These are phyloP conservation scores for Crithidia brevicula DNA, from an alignment of 208 protist genomes.

Conservation along the genomic window DNA sequence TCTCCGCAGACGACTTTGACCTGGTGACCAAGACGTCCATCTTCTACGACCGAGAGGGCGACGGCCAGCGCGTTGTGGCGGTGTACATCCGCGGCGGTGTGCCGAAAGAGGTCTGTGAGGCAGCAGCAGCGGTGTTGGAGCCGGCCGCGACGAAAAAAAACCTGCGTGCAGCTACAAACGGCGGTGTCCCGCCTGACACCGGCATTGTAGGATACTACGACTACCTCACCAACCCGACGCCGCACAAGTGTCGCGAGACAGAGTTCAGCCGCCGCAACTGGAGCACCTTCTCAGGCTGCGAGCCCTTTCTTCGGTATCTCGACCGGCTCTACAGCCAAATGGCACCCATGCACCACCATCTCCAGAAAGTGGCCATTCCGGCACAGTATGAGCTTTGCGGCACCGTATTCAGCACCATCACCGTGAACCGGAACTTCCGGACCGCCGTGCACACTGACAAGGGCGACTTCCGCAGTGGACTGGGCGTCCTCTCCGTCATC, in stretches of 20 bases:
- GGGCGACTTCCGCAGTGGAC: slow-evolving; percentile 86
- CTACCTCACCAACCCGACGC: slow-evolving; percentile 84
- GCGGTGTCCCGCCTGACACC: slow-evolving; percentile 81
- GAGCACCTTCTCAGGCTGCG: slow-evolving; percentile 46
- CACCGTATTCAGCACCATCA: slow-evolving; percentile 92
- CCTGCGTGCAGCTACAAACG: slow-evolving; percentile 75
- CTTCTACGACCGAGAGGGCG: slow-evolving; percentile 60
- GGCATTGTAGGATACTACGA: slow-evolving; percentile 93
- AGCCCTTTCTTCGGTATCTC: slow-evolving; percentile 53
- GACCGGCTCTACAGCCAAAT: slow-evolving; percentile 73
- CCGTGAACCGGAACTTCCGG: slow-evolving; percentile 90
- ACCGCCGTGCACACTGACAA: slow-evolving; percentile 89
- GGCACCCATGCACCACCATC: slow-evolving; percentile 74
- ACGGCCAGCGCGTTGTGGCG: slow-evolving; percentile 53
- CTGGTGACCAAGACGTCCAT: slow-evolving; percentile 57
- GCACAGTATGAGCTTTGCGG: slow-evolving; percentile 69
- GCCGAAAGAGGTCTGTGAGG: slow-evolving; percentile 41
- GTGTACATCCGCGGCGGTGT: slow-evolving; percentile 75
- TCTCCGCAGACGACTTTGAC: slow-evolving; percentile 63
- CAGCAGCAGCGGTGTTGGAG: slow-evolving; percentile 57
- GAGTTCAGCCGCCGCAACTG: slow-evolving; percentile 80
- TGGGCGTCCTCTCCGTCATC: slow-evolving; percentile 81
- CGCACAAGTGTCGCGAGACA: slow-evolving; percentile 87
- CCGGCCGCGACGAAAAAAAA: slow-evolving; percentile 80
- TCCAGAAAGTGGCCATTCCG: slow-evolving; percentile 81